Evolutionary conservation across 306 rosid genomes (phyloP).

Genomic region (Nissolia schottii): DNA sequence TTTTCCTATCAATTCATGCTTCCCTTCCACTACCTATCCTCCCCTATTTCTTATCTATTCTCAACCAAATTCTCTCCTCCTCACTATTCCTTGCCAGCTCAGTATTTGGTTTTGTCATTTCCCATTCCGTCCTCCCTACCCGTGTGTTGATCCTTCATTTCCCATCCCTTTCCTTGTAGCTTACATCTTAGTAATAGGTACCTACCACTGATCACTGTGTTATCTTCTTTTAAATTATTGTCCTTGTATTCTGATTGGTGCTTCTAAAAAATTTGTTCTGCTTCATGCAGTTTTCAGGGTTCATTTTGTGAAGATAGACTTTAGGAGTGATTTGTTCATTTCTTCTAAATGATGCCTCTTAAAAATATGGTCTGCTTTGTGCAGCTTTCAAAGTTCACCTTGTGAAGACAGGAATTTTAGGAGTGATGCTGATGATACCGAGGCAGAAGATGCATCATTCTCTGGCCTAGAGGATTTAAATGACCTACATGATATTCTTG

Average conservation of each 20-base stretch:
- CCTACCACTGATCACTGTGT: background rate
- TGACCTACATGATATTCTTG: constrained; percentile 80
- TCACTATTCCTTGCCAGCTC: background rate
- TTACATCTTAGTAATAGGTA: background rate
- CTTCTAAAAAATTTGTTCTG: constrained; percentile 5
- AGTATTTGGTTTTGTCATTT: background rate
- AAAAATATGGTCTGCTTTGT: constrained; percentile 16
- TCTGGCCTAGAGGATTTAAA: constrained; percentile 92
- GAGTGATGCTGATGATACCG: constrained; percentile 93
- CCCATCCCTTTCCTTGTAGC: background rate
- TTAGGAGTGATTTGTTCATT: constrained; percentile 46
- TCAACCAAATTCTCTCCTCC: background rate
- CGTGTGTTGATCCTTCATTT: background rate
- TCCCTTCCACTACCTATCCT: too few relatives aligned
- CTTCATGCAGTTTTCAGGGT: constrained; percentile 53
- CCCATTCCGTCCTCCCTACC: background rate
- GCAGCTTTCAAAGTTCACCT: constrained; percentile 97
- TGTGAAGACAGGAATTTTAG: constrained; percentile 88
- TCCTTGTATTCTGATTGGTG: constrained; percentile 8
- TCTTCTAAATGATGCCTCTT: constrained; percentile 7
- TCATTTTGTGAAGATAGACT: constrained; percentile 68
- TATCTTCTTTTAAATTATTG: background rate
- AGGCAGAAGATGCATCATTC: constrained; percentile 85
- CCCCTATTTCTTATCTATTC: background rate
- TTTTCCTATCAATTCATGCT: too few relatives aligned